Evolutionary conservation across 1,284 basidiomycete genomes (phyloP), one percentile per base, ranked within the genome.

Genomic region (Pascua sp.): DNA sequence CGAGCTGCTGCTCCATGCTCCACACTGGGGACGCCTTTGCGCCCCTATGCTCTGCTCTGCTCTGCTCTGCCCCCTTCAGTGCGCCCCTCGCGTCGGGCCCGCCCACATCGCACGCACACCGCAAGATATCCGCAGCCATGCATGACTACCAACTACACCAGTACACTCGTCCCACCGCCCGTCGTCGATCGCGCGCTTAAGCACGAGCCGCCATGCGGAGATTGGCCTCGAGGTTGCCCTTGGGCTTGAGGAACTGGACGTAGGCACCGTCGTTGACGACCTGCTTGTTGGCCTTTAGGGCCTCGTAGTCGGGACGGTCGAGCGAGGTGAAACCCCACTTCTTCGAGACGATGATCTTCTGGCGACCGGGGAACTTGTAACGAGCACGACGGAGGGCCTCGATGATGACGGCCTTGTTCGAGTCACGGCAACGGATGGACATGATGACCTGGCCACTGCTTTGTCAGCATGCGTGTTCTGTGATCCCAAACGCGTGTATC

Each of bases 341-440:
- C 85, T 91, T 91, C 65, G 89, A 91, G 69, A 98, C 84, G 70
- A 98, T 97, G 81, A 97, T 96, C 87, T 97, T 98, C 83, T 97
- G 94, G 77, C 94, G 87, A 69, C 94, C 94, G 54, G 95, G 94
- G 89, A 97, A 98, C 87, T 98, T 98, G 88, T 98, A 98, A 63
- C 94, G 91, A 47, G 94, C 92, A 72, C 92, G 91, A 71, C 92
- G 89, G 67, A 98, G 88, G 60, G 95, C 95, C 83, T 98, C 95
- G 79, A 91, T 88, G 77, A 97, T 90, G 71, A 96, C 90, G 48
- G 87, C 79, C 55, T 88, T 86, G 81, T 94, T 93, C 66, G 73
- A 69, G 76, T 98, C 95, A 81, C 93, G 93, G 81, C 86, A 90
- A 61, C 95, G 90, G 79, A 98, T 88, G 63, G 91, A 96, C 63